Conservation (phyloP, 2,329 filamentous ascomycete species). For the Alternaria rosae region DNA sequence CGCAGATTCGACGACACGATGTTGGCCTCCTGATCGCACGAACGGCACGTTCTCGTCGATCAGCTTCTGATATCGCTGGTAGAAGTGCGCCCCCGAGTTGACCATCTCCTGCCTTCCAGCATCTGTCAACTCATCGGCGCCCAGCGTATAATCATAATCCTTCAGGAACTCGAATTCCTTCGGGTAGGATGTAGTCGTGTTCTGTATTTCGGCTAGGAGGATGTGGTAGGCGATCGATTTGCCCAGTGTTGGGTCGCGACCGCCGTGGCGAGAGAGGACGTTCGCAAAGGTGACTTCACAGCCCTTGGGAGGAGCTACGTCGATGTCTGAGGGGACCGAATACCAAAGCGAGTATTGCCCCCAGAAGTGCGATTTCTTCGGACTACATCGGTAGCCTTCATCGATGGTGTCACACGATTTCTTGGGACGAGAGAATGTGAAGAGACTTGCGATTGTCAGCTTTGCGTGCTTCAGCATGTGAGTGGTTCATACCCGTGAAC, state of each 20-base stretch:
- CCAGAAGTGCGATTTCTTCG: slow-evolving; percentile 72
- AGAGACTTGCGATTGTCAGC: slow-evolving; percentile 27
- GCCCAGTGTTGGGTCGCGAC: slow-evolving; percentile 75
- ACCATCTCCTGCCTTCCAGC: slow-evolving; percentile 75
- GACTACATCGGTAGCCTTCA: slow-evolving; percentile 69
- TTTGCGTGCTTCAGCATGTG: neutral
- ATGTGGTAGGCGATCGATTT: slow-evolving; percentile 71
- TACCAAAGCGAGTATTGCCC: slow-evolving; percentile 91
- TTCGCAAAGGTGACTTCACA: slow-evolving; percentile 83
- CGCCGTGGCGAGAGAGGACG: slow-evolving; percentile 83
- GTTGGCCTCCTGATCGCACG: slow-evolving; percentile 72
- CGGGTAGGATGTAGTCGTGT: slow-evolving; percentile 62
- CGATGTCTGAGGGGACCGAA: slow-evolving; percentile 72
- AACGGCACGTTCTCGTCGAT: slow-evolving; percentile 69
- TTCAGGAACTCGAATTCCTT: slow-evolving; percentile 73
- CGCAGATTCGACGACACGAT: slow-evolving; percentile 77
- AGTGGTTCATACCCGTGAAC: slow-evolving; percentile 30
- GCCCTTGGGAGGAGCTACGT: slow-evolving; percentile 65
- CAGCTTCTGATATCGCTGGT: slow-evolving; percentile 72
- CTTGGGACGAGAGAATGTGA: slow-evolving; percentile 18
- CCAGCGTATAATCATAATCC: slow-evolving; percentile 74
- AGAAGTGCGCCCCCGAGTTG: slow-evolving; percentile 79
- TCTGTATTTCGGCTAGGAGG: slow-evolving; percentile 72
- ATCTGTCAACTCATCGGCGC: slow-evolving; percentile 71
- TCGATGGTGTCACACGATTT: slow-evolving; percentile 61